Evolutionary conservation across 2,329 filamentous ascomycete species (phyloP), one percentile per base, ranked within the genome.

Genomic region (Thelonectria olida): DNA sequence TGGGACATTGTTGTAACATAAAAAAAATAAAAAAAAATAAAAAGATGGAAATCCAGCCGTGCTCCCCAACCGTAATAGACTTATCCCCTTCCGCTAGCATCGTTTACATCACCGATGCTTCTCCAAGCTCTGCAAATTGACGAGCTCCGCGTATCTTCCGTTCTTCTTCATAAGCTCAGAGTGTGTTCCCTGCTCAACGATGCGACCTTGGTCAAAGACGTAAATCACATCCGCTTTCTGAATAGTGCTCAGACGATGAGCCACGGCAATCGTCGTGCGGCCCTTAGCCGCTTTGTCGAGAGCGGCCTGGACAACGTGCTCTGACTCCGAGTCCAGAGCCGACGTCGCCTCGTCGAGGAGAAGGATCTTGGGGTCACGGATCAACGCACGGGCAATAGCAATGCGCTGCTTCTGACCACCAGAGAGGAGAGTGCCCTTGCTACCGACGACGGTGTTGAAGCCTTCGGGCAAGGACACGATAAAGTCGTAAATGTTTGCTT

Each of bases 361-460:
- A 4, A 98, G 80, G 61, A 98, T 89, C 77, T 92, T 94, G 7
- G 96, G 95, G 71, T 97, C 88, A n/a, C 95, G 90, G 41, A 98
- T 88, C 12, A 98, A 82, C 0, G 95, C 96, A 5, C 95, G 89
- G 4, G 96, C 95, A 74, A 98, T 97, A 50, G 93, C 95, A 34
- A 98, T 90, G 62, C 96, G 91, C 78, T 98, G 95, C 75, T 97
- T 97, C 78, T 98, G 96, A 0, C 95, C 96, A 56, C 96, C 95
- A 2, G 90, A 94, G 15, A 97, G 81, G 74, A 97, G 86, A 15
- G 88, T 85, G 44, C 95, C 96, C 80, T 97, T 97, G 75, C 86
- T 92, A 25, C 96, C 95, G 27, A 97, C 93, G 2, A 94, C 74
- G 0, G 94, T 97, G 72, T 89, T 86, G 80, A 97, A 93, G 15